Conservation (phyloP, 805 yeast species). For the Metschnikowia orientalis region DNA sequence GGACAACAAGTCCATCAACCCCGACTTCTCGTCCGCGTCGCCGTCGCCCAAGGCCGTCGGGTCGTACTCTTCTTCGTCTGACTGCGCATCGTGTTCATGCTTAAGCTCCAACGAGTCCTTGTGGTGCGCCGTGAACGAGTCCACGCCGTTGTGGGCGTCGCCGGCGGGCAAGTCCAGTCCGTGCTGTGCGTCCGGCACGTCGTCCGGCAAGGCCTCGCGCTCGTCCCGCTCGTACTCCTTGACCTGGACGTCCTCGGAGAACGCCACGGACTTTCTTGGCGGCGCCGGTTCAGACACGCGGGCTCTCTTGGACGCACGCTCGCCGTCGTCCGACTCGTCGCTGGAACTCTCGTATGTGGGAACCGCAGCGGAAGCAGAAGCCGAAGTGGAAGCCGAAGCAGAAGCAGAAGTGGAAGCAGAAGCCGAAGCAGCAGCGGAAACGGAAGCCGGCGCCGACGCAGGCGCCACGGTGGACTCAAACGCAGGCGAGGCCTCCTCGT, state of each 20-base stretch:
- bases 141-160: conserved; percentile 14
- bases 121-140: conserved; percentile 22
- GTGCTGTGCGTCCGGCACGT: conserved; percentile 15
- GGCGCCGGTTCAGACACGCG: conserved; percentile 9
- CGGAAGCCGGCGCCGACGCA: conserved; percentile 2
- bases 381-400: not conserved
- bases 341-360: conserved; percentile 18
- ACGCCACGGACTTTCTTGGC: conserved; percentile 33
- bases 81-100: conserved; percentile 16
- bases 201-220: conserved; percentile 18
- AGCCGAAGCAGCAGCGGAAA: not conserved
- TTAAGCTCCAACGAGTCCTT: conserved; percentile 32
- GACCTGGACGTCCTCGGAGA: conserved; percentile 38
- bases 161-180: conserved; percentile 6
- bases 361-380: conserved; percentile 1
- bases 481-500: conserved; percentile 30
- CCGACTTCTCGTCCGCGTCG: conserved; percentile 8
- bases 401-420: conserved; percentile 8
- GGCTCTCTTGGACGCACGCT: conserved; percentile 1
- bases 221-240: conserved; percentile 40
- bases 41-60: conserved; percentile 4
- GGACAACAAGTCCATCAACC: conserved; percentile 16
- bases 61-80: conserved; percentile 11
- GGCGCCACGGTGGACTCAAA: conserved; percentile 15
- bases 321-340: conserved; percentile 17